Evolutionary conservation across 345 rosid species (phyloP).

Genomic region (Populus euphratica): DNA sequence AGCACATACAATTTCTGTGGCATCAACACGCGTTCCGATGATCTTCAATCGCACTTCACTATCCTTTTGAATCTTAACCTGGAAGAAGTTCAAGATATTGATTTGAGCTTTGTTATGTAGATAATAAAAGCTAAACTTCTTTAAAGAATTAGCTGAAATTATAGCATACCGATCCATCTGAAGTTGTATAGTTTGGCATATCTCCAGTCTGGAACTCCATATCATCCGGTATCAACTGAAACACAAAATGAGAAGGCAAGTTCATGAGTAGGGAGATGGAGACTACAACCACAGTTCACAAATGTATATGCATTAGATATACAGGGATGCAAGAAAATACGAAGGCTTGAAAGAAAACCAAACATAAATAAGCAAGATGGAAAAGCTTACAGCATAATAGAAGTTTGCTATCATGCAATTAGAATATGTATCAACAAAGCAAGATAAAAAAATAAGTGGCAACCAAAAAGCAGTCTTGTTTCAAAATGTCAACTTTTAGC

Average conservation of each 20-base stretch:
- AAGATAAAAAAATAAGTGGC: not conserved
- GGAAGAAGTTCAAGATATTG: slow-evolving; percentile 13
- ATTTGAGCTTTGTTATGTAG: not conserved
- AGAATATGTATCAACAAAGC: not conserved
- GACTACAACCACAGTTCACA: not conserved
- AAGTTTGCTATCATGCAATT: not conserved
- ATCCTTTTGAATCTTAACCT: slow-evolving; percentile 92
- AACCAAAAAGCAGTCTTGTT: not conserved
- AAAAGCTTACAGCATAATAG: not conserved
- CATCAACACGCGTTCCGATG: slow-evolving; percentile 90
- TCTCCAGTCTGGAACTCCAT: slow-evolving; percentile 97
- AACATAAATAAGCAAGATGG: not conserved
- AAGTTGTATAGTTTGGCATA: slow-evolving; percentile 84
- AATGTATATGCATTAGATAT: not conserved
- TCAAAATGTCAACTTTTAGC: not conserved
- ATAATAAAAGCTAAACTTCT: not conserved
- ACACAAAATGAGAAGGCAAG: not conserved
- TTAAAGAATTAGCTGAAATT: not conserved
- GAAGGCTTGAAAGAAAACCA: not conserved
- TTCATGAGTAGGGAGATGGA: not conserved
- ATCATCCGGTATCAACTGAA: slow-evolving; percentile 87
- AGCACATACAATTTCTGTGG: slow-evolving; percentile 68
- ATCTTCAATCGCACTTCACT: slow-evolving; percentile 92
- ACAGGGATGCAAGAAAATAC: not conserved
- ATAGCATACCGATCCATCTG: slow-evolving; percentile 74